phyloP scores from a whole-genome alignment of 1,284 basidiomycete species.

The Microbotryomycetes sp. region DNA sequence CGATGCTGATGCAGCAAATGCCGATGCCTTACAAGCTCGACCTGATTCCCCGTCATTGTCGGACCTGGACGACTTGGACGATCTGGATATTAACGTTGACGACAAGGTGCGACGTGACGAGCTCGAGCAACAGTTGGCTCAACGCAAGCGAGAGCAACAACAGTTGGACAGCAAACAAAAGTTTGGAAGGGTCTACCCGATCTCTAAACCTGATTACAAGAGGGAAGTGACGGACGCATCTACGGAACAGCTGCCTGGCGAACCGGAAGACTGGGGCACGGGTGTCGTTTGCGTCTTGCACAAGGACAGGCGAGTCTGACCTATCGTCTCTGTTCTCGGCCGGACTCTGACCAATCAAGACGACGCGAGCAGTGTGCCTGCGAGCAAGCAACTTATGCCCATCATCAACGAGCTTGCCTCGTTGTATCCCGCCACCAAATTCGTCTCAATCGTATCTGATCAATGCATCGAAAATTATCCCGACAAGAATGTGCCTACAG shows the following conservation, averaged over 20 bases:
- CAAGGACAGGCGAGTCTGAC: constrained; percentile 64
- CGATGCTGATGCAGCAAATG: constrained; percentile 33
- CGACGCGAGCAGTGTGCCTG: constrained; percentile 53
- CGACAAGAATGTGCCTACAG: constrained; percentile 81
- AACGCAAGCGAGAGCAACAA: constrained; percentile 61
- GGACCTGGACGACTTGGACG: constrained; percentile 53
- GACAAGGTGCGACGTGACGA: constrained; percentile 54
- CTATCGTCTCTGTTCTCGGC: background rate
- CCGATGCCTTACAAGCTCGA: constrained; percentile 33
- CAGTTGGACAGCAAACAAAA: constrained; percentile 56
- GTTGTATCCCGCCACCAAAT: constrained; percentile 84
- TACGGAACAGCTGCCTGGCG: constrained; percentile 58
- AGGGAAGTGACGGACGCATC: constrained; percentile 91
- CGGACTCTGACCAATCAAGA: no score
- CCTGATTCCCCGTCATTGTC: constrained; percentile 28
- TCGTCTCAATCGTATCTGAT: constrained; percentile 88
- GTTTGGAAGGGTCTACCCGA: constrained; percentile 79
- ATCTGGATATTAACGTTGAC: constrained; percentile 60
- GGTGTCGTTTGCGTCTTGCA: constrained; percentile 83
- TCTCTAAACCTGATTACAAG: constrained; percentile 87
- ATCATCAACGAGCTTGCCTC: constrained; percentile 68
- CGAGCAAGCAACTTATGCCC: constrained; percentile 65
- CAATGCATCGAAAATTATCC: constrained; percentile 96
- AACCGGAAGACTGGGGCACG: constrained; percentile 59
- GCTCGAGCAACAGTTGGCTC: constrained; percentile 60